Percentiles rank a stretch among this genome's conserved stretches.
These are phyloP conservation scores for Tylopilus sp. DNA, from an alignment of 768 basidiomycete species.

Conservation along the genomic window DNA sequence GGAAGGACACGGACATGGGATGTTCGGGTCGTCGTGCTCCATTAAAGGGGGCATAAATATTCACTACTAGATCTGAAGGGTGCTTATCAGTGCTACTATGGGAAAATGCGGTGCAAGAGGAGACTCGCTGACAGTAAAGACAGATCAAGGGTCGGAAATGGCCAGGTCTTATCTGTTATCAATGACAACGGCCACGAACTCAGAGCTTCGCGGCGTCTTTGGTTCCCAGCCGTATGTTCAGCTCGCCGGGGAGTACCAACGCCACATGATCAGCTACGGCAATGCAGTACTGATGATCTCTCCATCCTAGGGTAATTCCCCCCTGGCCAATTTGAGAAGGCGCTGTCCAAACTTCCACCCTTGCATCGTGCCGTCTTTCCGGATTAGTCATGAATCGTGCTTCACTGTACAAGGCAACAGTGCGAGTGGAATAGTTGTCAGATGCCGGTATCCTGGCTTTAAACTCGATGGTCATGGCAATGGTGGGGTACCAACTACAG, in stretches of 20 bases:
- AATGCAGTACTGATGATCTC: conserved; percentile 61
- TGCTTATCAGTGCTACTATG: background rate
- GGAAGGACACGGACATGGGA: background rate
- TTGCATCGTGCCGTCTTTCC: conserved; percentile 53
- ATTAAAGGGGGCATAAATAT: background rate
- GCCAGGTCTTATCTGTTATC: background rate
- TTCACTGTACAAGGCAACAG: conserved; percentile 53
- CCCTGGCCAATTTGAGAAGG: conserved; percentile 53
- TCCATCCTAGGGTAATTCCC: conserved; percentile 44
- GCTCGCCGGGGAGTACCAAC: conserved; percentile 36
- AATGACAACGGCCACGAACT: background rate
- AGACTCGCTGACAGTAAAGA: conserved; percentile 1
- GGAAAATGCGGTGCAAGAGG: background rate
- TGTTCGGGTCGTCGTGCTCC: background rate
- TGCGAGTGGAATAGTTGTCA: conserved; percentile 41
- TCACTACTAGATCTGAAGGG: background rate
- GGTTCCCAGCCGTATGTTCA: conserved; percentile 25
- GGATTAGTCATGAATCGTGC: conserved; percentile 53
- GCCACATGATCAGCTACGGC: conserved; percentile 62
- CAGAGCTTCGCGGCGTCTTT: conserved; percentile 22
- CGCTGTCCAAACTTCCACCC: conserved; percentile 65
- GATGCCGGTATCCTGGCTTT: conserved; percentile 55
- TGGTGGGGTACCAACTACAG: conserved; percentile 59
- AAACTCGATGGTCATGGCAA: conserved; percentile 60
- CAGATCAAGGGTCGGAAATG: background rate